Evolutionary conservation across 164 flowering plant species (phyloP).

Genomic region (Amborella trichopoda): DNA sequence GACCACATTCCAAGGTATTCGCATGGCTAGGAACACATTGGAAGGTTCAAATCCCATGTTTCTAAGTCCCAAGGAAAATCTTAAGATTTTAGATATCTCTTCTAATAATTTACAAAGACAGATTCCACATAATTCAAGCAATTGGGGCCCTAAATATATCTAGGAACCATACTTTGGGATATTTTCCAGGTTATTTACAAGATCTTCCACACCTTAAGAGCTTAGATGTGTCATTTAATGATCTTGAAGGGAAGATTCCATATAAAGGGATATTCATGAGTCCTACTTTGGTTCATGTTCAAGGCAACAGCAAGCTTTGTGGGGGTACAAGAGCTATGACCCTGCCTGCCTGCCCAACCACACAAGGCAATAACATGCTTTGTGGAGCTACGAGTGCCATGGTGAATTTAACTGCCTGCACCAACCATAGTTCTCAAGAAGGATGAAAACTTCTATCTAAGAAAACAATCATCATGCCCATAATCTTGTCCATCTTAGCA

Average conservation of each 20-base stretch:
- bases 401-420: background rate
- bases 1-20: too few relatives aligned
- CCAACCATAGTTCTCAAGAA: background rate
- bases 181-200: background rate
- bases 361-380: background rate
- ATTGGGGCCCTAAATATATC: background rate
- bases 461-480: background rate
- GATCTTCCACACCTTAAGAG: background rate
- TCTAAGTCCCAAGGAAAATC: too few relatives aligned
- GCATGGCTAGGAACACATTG: too few relatives aligned
- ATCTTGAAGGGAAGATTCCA: background rate
- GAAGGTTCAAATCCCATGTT: background rate
- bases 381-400: background rate
- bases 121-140: background rate
- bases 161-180: background rate
- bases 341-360: conserved; percentile 2
- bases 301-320: conserved; percentile 1
- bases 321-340: conserved; percentile 1
- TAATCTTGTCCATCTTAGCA: background rate
- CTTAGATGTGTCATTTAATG: background rate
- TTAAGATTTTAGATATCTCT: too few relatives aligned
- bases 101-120: too few relatives aligned
- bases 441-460: background rate
- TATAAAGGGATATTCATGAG: background rate
- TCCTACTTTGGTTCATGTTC: background rate